Percentiles rank a stretch among this genome's conserved stretches.
These are phyloP conservation scores for Tricholoma matsutake DNA, from an alignment of 768 basidiomycete genomes.

Conservation along the genomic window DNA sequence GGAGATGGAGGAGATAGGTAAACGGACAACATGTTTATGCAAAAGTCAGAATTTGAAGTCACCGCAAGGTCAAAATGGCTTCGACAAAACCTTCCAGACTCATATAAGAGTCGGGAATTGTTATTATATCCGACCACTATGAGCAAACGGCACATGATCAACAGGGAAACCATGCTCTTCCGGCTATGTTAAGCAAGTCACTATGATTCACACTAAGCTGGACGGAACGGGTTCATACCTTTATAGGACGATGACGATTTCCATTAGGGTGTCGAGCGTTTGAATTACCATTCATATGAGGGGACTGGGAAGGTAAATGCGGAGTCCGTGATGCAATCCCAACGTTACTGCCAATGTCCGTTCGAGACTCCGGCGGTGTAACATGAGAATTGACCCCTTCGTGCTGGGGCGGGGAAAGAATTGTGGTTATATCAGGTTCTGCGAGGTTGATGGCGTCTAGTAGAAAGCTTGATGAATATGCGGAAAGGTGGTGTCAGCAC, in stretches of 20 bases:
- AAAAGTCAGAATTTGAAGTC: too few species aligned
- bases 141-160: not conserved
- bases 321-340: not conserved
- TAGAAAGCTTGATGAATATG: conserved; percentile 27
- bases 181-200: not conserved
- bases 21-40: too few species aligned
- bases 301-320: not conserved
- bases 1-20: too few species aligned
- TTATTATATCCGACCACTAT: not conserved
- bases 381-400: not conserved
- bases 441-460: conserved; percentile 32
- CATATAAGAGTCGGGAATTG: not conserved
- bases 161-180: not conserved
- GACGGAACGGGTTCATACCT: not conserved
- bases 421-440: conserved; percentile 11
- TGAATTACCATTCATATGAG: conserved; percentile 9
- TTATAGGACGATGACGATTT: conserved; percentile 4
- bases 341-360: not conserved
- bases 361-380: not conserved
- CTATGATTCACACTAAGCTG: not conserved
- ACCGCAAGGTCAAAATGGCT: too few species aligned
- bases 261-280: conserved; percentile 1
- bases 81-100: too few species aligned
- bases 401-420: conserved; percentile 8
- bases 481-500: not conserved